Percentiles rank a stretch among this genome's conserved stretches.
Evolutionary conservation across 495 filamentous ascomycete species (phyloP).

Genomic region (Neurospora pannonica): DNA sequence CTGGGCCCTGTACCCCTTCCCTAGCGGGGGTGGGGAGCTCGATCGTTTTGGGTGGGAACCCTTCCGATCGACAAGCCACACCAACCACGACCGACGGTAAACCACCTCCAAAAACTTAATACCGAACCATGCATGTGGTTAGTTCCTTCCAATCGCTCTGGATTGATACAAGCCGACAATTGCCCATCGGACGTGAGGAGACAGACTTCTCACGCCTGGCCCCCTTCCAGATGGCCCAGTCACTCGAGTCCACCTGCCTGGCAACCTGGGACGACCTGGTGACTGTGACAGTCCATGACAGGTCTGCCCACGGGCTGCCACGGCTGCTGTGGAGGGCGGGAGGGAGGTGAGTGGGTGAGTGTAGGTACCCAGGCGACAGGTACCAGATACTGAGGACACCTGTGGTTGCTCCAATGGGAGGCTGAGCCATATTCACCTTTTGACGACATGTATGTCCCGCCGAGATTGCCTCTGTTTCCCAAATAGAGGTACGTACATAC

Average conservation of each 20-base stretch:
- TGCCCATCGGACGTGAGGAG: background rate
- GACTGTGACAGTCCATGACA: background rate
- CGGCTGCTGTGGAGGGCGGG: background rate
- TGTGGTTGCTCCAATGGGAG: background rate
- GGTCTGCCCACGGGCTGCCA: background rate
- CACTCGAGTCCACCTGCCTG: background rate
- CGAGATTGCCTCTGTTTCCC: background rate
- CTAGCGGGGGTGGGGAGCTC: background rate
- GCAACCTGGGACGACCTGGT: background rate
- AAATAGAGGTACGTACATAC: constrained; percentile 16
- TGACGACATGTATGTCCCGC: constrained; percentile 14
- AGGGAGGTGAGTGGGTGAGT: background rate
- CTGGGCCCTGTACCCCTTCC: background rate
- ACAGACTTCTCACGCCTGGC: background rate
- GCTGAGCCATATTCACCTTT: background rate
- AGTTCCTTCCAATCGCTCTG: constrained; percentile 11
- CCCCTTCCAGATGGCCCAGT: constrained; percentile 1
- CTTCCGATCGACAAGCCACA: constrained; percentile 1
- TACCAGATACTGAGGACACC: background rate
- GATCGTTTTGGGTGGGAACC: background rate
- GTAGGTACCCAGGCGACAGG: background rate
- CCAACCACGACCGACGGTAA: background rate
- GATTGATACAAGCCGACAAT: background rate
- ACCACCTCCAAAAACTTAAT: constrained; percentile 11
- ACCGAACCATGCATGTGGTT: constrained; percentile 29